Conservation (phyloP, 441 rosid species). For the Adansonia grandidieri region DNA sequence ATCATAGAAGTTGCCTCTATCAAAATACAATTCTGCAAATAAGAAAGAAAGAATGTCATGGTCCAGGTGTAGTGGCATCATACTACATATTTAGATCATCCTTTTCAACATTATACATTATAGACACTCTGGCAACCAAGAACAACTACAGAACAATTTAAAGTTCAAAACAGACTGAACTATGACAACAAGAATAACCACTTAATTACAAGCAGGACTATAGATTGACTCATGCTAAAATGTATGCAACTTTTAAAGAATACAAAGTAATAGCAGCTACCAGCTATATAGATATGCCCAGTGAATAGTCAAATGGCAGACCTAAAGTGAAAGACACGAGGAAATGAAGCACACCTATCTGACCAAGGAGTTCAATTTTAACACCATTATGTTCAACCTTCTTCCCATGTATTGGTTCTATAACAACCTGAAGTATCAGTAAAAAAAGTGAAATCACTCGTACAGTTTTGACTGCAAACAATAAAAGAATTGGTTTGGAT, state of each 20-base stretch:
- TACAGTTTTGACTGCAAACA: neutral
- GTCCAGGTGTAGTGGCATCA: neutral
- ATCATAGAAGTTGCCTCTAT: conserved; percentile 49
- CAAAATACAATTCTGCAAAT: conserved; percentile 43
- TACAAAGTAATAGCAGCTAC: neutral
- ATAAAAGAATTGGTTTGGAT: neutral
- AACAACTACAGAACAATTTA: neutral
- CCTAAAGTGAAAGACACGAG: conserved; percentile 11
- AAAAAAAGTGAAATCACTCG: neutral
- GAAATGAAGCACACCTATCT: conserved; percentile 43
- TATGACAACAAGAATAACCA: conserved; percentile 10
- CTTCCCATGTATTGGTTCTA: conserved; percentile 47
- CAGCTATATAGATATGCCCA: neutral
- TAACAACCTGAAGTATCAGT: conserved; percentile 36
- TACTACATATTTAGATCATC: neutral
- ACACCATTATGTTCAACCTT: conserved; percentile 47
- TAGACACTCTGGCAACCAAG: neutral
- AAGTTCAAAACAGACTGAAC: conserved; percentile 11
- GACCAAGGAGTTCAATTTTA: conserved; percentile 50
- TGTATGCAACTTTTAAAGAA: neutral
- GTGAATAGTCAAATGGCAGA: conserved; percentile 2
- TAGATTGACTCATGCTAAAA: neutral
- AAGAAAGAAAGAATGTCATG: conserved; percentile 25
- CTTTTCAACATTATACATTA: neutral
- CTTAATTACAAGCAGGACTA: neutral